phyloP scores from a whole-genome alignment of 2,329 filamentous ascomycete genomes.

The Colletotrichum caudatum region DNA sequence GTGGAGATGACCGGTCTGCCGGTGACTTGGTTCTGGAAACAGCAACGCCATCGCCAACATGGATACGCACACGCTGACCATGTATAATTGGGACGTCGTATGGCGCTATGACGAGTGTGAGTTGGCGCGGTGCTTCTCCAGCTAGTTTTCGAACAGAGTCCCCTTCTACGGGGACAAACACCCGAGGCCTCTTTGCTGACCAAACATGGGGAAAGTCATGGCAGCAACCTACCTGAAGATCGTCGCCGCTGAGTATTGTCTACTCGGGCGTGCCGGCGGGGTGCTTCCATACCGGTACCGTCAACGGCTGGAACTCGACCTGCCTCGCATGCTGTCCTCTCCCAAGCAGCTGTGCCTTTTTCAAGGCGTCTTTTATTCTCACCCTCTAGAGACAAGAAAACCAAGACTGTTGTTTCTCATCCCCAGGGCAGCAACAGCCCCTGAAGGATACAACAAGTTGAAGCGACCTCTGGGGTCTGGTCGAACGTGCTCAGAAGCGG shows the following conservation, averaged over 20 bases:
- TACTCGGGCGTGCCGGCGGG: slow-evolving; percentile 60
- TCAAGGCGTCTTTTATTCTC: neutral
- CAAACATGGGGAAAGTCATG: slow-evolving; percentile 55
- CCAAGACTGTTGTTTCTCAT: neutral
- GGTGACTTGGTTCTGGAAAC: slow-evolving; percentile 54
- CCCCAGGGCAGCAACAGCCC: neutral
- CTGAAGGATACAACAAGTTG: neutral
- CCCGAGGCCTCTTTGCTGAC: neutral
- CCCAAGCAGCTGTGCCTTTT: neutral
- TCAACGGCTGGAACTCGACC: slow-evolving; percentile 62
- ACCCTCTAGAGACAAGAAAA: neutral
- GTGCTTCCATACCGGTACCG: slow-evolving; percentile 57
- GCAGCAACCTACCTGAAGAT: slow-evolving; percentile 61
- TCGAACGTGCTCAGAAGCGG: neutral
- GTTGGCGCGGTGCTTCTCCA: slow-evolving; percentile 15
- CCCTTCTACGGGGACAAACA: too few species aligned
- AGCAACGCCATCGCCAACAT: slow-evolving; percentile 69
- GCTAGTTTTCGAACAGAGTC: too few species aligned
- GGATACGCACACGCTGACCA: slow-evolving; percentile 65
- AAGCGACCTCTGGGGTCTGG: too few species aligned
- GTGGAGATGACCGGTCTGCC: neutral
- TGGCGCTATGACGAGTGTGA: slow-evolving; percentile 63
- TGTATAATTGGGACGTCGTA: slow-evolving; percentile 63
- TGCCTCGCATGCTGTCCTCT: neutral
- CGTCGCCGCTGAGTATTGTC: slow-evolving; percentile 57